Base-by-base conservation (phyloP, 1,284 basidiomycete genomes). In the Austroboletus olivaceoglutinosus region DNA sequence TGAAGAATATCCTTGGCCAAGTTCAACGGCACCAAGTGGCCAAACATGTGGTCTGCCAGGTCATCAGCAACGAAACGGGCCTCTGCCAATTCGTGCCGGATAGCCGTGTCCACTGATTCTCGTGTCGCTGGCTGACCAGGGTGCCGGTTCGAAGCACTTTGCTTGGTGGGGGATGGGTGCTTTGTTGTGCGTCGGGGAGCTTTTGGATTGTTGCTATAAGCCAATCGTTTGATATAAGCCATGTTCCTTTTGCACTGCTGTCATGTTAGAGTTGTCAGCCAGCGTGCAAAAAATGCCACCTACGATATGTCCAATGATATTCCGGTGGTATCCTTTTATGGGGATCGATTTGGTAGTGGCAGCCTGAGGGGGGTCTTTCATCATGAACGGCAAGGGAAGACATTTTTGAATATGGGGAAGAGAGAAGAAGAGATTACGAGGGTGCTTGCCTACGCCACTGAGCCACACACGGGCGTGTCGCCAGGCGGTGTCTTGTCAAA, bases 1-100 rank as follows among this genome's bases (percentile, higher is more conserved):
- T 4, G 11, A 0, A 56, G 18, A 9, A 52, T 50, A 19, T 50
- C 52, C 13, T 9, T 39, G 2, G 57, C 53, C 39, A 59, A 15
- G 15, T 34, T 11, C 2, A 52, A 50, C 11, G 55, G 50, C 0
- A 59, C 50, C 0, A 55, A 47, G 22, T 53, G 50, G 1, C 55
- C 52, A 9, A 58, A 50, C 2, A 60, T 18, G 15, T 58, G 50
- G 13, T 55, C 42, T 0, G 51, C 50, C 23, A 55, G 58, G 19
- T 60, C 58, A 18, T 45, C 43, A 40, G 33, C 3, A 52, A 21
- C 4, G 10, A n/a, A 9, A 10, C 44, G 45, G 21, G 45, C 48
- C 23, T 47, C 37, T 0, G 55, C 34, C 12, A 57, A 31, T 9
- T 56, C 57, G 13, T 53, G 49, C 11, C 23, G 13, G 2, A 59